Base-by-base conservation (phyloP, 2,329 filamentous ascomycete species). In the Pyrenophora teres region DNA sequence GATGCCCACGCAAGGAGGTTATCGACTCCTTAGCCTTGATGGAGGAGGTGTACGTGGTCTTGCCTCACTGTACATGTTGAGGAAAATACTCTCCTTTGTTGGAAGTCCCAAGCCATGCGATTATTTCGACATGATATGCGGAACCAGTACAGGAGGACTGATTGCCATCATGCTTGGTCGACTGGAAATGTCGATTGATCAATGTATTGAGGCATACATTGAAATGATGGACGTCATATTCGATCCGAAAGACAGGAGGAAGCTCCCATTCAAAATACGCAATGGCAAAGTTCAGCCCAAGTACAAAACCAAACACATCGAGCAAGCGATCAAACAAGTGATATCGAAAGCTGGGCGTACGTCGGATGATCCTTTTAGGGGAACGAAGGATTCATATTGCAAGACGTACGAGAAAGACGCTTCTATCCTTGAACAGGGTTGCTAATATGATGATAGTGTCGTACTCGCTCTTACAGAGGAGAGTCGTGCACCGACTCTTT, bases 81-180 rank as follows among this genome's bases (percentile, higher is more conserved):
- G 39, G 23, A 44, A 44, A 12, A 37, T 55, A 36, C 32, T 54
- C 9, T 46, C 46, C 7, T 46, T 46, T 15, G 51, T 54, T 23
- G 50, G 50, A n/a, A 54, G 41, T 18, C 47, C 52, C 10, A 55
- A 55, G 27, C 54, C 54, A 25, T 60, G 54, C 30, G 48, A 55
- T 19, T 45, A 52, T 19, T 60, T 60, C 36, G 61, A 65, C 38
- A 46, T 64, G 37, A 65, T 65, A n/a, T 56, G 59, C 13, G 62
- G 62, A 12, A 63, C 61, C 1, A 59, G 54, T 16, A 64, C 57
- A 9, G 61, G 61, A 31, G 61, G 59, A 4, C 33, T 60, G 9
- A 57, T 61, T 30, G 56, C 58, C 21, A 48, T 57, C 46, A 61
- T 61, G 58, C 48, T 61, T 10, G 58, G 56, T 16, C 52, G 58